Evolutionary conservation across 2,329 filamentous ascomycete species (phyloP), one percentile per base, ranked within the genome.

Genomic region (Periconia sp.): DNA sequence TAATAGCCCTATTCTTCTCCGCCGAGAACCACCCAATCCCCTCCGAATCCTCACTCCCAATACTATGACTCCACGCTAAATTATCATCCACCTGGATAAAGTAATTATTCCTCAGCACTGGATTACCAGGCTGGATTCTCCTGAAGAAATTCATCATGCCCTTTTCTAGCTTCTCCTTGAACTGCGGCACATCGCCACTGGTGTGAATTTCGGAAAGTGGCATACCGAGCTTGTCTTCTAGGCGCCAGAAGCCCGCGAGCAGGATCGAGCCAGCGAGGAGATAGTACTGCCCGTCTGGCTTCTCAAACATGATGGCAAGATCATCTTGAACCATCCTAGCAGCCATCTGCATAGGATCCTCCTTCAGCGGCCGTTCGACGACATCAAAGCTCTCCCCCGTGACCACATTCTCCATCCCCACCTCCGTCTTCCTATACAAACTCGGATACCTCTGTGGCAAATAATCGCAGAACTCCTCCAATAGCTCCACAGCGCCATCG

Each of bases 21-120:
- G 88, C 88, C 4, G 86, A 88, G 60, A 79, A 82, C 89, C 89
- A 95, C 29, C 84, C 85, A 2, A 85, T 80, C 0, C 75, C 75
- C 0, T 74, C 70, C 1, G 72, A 70, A 63, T 95, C 88, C 68
- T 95, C 90, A 12, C 72, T 57, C 0, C 89, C 89, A 54, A 95
- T 92, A 57, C 83, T 88, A 59, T 77, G 73, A 46, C 85, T 88
- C 89, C 89, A 95, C 0, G 86, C 76, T 1, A 95, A 74, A 4
- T 79, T 71, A 43, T 91, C 88, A 61, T 95, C 89, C 1, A 94
- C 88, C 70, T 95, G 89, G 50, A 95, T 80, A 73, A 95, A 95
- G 70, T 94, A 95, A 65, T 94, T 92, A 65, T 92, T 89, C 45
- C 89, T 77, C 15, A 83, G 56, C 17, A 87, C 80, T 0, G 84